A percentile compares a stretch with the other conserved stretches of the same genome.
Conservation (phyloP, 768 basidiomycete genomes). For the Leccinum uliginosum region DNA sequence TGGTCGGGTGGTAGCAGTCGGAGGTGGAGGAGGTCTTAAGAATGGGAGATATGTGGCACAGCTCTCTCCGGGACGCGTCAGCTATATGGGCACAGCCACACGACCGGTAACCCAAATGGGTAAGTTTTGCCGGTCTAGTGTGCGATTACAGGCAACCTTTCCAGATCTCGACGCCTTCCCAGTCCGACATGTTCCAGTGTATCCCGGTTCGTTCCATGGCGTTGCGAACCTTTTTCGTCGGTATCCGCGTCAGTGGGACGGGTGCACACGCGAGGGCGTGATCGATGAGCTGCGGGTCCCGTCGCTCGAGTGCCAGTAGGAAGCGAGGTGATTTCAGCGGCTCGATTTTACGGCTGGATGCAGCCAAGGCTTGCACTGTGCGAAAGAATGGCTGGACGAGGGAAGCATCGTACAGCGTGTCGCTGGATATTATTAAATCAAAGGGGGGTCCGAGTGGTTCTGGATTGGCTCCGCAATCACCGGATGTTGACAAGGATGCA, state of each 20-base stretch:
- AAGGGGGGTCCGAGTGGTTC: conserved; percentile 48
- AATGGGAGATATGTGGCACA: conserved; percentile 21
- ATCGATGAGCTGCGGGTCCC: conserved; percentile 67
- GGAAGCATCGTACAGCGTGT: conserved; percentile 67
- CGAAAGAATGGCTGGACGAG: conserved; percentile 69
- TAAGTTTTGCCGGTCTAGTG: not conserved
- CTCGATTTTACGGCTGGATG: not conserved
- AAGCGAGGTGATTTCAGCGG: conserved; percentile 6
- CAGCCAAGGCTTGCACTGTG: conserved; percentile 54
- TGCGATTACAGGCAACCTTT: conserved; percentile 21
- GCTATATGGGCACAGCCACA: conserved; percentile 25
- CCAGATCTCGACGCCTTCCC: conserved; percentile 84
- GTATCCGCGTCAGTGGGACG: conserved; percentile 56
- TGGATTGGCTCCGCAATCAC: conserved; percentile 13
- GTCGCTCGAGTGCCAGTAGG: conserved; percentile 65
- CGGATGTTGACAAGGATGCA: conserved; percentile 5
- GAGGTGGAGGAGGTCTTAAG: conserved; percentile 16
- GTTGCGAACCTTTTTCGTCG: conserved; percentile 53
- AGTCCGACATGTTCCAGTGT: conserved; percentile 63
- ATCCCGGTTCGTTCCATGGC: conserved; percentile 55
- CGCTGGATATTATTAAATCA: conserved; percentile 77
- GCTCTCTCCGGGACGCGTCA: conserved; percentile 30
- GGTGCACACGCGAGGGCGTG: conserved; percentile 54
- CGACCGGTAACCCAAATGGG: not conserved
- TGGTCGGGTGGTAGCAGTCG: not conserved